Evolutionary conservation across 106 monocot genomes (phyloP), one percentile per base, ranked within the genome.

Genomic region (Dendrobium nobile): DNA sequence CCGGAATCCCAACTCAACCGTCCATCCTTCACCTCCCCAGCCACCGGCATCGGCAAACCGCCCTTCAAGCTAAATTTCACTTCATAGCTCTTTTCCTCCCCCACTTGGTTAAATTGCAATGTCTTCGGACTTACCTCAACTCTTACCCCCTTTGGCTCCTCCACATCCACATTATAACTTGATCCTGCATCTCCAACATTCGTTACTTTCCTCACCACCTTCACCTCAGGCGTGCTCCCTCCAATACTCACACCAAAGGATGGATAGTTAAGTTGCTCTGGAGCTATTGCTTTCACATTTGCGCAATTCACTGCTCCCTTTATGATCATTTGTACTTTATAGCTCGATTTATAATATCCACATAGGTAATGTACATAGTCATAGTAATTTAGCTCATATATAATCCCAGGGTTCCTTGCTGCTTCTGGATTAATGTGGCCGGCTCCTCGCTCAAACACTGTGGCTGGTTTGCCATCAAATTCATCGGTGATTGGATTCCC

Each of bases 301-400:
- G 48, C n/a, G 26, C 76, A 76, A 4, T 48, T 4, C 47, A 76
- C 26, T 0, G 24, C 0, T n/a, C 20, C 48, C 26, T 76, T 41
- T 26, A 51, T 9, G 24, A 76, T 76, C 2, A 0, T 0, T 7
- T 26, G 0, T 17, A 76, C 48, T 2, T 2, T 4, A 48, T 2
- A 0, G 48, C 27, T 7, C 0, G 4, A 4, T 26, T 48, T 47
- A 27, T 76, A 76, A 18, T 48, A 48, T 7, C 76, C 83, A 64
- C 88, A 86, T 22, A 88, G 84, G 74, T 86, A 86, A 45, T 83
- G 81, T 41, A 84, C 45, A 79, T 86, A 86, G 72, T 86, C 81
- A 17, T 44, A 67, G 9, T 47, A 5, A 7, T 54, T 15, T 65
- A 88, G 77, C 54, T 86, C 79, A 28, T 88, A 88, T 54, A 88